Base-by-base conservation (phyloP, 306 rosid species). In the Arachis stenosperma region DNA sequence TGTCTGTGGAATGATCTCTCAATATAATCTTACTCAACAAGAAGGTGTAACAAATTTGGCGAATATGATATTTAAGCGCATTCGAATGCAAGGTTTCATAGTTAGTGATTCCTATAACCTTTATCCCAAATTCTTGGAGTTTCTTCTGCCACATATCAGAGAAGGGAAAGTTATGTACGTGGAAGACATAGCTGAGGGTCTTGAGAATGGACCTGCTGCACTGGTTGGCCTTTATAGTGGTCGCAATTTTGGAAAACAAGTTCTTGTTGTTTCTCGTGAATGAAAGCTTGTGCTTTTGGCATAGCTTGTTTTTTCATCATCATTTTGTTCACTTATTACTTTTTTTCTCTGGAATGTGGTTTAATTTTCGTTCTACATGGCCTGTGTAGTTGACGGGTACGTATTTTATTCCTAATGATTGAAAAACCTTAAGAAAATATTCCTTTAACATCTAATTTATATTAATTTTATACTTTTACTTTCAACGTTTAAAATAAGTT, bases 1-100 rank as follows among this genome's bases (percentile, higher is more conserved):
- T 0, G 48, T 62, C 0, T 82, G 82, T 33, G 86, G 86, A 69
- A 82, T 82, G 86, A 1, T 82, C 52, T 82, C 82, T 10, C 80
- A 82, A 70, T 74, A 78, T 10, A 74, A 74, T 69, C 86, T 82
- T 37, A 33, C 39, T 15, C 74, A 68, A 58, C 70, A 11, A 9
- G 80, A 78, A 27, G 82, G 85, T 7, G 61, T 82, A 41, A 73
- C 76, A 33, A 81, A 54, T 67, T 81, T 81, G 74, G 22, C 69
- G 48, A 36, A 41, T 47, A 3, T 81, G 33, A 61, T 81, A 66
- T 67, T 3, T 12, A 81, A 81, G 59, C 33, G 82, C 14, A 6
- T 73, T 64, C 53, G 52, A 2, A 29, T 81, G 65, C 41, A 77
- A 61, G 85, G 76, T 55, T 81, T 81, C 33, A 3, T 0, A 44